Conservation (phyloP, 2,329 filamentous ascomycete genomes). For the Ascochyta koolunga region DNA sequence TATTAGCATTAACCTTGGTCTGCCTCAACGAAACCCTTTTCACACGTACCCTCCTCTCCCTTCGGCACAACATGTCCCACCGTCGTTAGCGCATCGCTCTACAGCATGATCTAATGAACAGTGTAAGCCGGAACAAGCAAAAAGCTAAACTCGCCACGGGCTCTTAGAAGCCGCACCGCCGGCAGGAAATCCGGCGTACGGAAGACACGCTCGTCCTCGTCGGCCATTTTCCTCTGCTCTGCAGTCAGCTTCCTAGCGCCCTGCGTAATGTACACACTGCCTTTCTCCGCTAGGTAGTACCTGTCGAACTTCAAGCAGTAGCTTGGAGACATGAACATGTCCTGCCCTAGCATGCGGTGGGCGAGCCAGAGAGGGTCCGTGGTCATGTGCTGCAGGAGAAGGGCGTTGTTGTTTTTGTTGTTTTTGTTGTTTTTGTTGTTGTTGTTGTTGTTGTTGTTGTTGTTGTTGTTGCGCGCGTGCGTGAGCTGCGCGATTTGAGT, state of each 20-base stretch:
- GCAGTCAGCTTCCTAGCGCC: background rate
- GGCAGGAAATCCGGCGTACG: background rate
- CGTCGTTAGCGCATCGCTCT: background rate
- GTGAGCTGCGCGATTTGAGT: background rate
- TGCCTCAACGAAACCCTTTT: background rate
- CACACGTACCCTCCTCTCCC: background rate
- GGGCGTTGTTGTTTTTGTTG: background rate
- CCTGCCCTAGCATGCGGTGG: background rate
- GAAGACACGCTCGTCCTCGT: background rate
- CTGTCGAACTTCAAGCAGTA: background rate
- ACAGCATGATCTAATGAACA: background rate
- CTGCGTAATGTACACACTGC: background rate
- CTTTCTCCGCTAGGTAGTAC: background rate
- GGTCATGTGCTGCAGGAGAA: background rate
- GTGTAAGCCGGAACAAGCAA: background rate
- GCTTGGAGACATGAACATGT: background rate
- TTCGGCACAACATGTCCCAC: background rate
- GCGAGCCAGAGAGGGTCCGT: background rate
- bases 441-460: too few relatives aligned
- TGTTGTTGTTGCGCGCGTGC: background rate
- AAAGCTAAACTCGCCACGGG: background rate
- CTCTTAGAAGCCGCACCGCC: background rate
- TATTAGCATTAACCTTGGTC: background rate
- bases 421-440: too few relatives aligned
- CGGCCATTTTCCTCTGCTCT: background rate